A percentile compares a stretch with the other conserved stretches of the same genome.
Evolutionary conservation across 495 filamentous ascomycete species (phyloP).

Genomic region (Neurospora sp.): DNA sequence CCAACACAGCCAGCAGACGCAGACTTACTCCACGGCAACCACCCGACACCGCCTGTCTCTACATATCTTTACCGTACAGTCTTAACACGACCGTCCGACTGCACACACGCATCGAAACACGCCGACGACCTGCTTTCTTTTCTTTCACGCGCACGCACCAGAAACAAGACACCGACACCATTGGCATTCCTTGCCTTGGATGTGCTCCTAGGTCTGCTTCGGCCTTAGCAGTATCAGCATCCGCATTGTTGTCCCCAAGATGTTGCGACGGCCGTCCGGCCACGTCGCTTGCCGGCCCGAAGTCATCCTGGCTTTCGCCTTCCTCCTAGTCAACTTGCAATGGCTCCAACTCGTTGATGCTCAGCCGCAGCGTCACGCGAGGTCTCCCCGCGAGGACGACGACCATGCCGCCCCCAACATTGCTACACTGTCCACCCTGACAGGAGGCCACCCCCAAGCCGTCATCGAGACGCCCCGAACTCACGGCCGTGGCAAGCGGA

Average conservation of each 20-base stretch:
- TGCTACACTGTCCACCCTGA: slow-evolving; percentile 11
- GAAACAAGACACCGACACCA: background rate
- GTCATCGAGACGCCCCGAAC: slow-evolving; percentile 15
- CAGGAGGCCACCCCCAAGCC: slow-evolving; percentile 8
- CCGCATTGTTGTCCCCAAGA: slow-evolving; percentile 37
- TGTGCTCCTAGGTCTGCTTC: background rate
- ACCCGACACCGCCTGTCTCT: background rate
- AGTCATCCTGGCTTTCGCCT: slow-evolving; percentile 38
- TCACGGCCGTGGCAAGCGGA: slow-evolving; percentile 17
- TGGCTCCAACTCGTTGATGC: slow-evolving; percentile 43
- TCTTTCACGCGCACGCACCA: background rate
- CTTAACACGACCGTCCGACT: background rate
- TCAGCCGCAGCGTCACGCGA: slow-evolving; percentile 44
- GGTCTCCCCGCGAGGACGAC: slow-evolving; percentile 20
- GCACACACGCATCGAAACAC: background rate
- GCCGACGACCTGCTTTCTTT: background rate
- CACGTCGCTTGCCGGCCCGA: slow-evolving; percentile 37
- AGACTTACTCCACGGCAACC: background rate
- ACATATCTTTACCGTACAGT: background rate
- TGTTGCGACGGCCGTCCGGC: slow-evolving; percentile 48
- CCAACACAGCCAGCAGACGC: background rate
- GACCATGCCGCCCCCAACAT: slow-evolving; percentile 18
- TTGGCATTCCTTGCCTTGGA: background rate
- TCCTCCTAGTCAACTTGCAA: slow-evolving; percentile 41
- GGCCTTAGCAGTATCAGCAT: slow-evolving; percentile 3